Base-by-base conservation (phyloP, 2,329 filamentous ascomycete species). In the Scedosporium dehoogii region DNA sequence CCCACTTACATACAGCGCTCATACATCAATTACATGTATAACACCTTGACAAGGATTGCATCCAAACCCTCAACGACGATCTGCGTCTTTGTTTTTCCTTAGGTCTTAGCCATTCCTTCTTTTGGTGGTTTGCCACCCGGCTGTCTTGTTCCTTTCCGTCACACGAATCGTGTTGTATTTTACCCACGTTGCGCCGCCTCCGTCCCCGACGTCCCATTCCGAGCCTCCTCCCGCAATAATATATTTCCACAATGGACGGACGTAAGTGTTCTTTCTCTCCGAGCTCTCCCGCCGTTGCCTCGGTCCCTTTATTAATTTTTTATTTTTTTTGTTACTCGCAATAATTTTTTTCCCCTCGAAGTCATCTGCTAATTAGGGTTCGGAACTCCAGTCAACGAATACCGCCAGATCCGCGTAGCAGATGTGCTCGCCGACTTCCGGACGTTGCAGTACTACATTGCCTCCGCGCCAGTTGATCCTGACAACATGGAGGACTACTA, bases 361-460 rank as follows among this genome's bases (percentile, higher is more conserved):
- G 14, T 4, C 33, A 38, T 38, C 33, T 10, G 33, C 33, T 38
- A 38, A 38, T 10, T 12, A 38, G 33, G 10, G 33, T 38, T 38
- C 33, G 33, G 33, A 14, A 27, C 27, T 46, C 60, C 63, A 88
- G 85, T 85, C 64, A 87, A 88, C 74, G 78, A 83, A 56, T 83
- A 77, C 70, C 80, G 85, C 67, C 80, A 78, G 67, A 77, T 75
- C 62, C 81, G 85, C 66, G 85, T 87, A 69, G 84, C 82, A 71
- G 81, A 87, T 67, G 73, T 87, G 58, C 79, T 87, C 48, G 75
- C 78, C 65, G 85, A 87, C 70, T 87, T 88, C 71, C 81, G 79
- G 65, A 81, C 75, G 53, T 76, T 87, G 27, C 85, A 87, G 70
- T 83, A 83, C 72, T 83, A 81, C 70, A 87, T 88, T 69, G 81